A percentile compares a stretch with the other conserved stretches of the same genome.
These are phyloP conservation scores for Juglanconis sp. DNA, from an alignment of 2,329 filamentous ascomycete species.

Conservation along the genomic window DNA sequence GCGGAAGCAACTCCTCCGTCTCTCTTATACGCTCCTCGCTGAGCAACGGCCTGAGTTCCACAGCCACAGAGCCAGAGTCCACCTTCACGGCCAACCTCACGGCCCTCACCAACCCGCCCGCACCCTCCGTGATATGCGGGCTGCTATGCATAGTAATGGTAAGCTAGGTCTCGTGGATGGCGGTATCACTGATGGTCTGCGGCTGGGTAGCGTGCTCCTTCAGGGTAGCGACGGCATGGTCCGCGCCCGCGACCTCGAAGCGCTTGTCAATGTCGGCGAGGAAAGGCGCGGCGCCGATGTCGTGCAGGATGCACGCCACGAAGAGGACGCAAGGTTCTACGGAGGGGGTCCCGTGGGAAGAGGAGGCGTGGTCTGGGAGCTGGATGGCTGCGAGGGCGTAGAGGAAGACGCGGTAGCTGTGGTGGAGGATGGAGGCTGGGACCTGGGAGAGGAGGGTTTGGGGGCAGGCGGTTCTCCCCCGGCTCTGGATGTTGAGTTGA, in stretches of 20 bases:
- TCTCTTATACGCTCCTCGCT: constrained; percentile 1
- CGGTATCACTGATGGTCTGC: constrained; percentile 17
- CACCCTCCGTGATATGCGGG: constrained; percentile 34
- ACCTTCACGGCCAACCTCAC: constrained; percentile 30
- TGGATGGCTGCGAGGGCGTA: constrained; percentile 21
- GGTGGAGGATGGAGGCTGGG: constrained; percentile 24
- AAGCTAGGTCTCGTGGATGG: constrained; percentile 31
- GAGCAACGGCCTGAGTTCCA: neutral
- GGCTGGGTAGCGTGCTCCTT: constrained; percentile 19
- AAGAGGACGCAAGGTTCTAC: constrained; percentile 27
- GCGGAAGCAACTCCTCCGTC: constrained; percentile 20
- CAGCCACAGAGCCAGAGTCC: constrained; percentile 27
- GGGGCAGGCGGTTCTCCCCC: neutral
- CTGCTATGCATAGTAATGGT: constrained; percentile 34
- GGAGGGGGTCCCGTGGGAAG: neutral
- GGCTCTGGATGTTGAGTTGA: neutral
- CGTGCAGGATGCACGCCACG: constrained; percentile 33
- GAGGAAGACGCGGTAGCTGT: constrained; percentile 24
- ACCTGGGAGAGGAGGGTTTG: constrained; percentile 16
- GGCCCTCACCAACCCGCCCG: constrained; percentile 30
- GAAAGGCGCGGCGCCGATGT: constrained; percentile 30
- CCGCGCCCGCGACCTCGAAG: constrained; percentile 32
- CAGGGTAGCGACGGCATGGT: constrained; percentile 28
- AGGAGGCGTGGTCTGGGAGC: neutral
- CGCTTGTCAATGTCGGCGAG: constrained; percentile 29